These are phyloP conservation scores for Clavispora santaluciae DNA, from an alignment of 805 yeast species.

Conservation along the genomic window DNA sequence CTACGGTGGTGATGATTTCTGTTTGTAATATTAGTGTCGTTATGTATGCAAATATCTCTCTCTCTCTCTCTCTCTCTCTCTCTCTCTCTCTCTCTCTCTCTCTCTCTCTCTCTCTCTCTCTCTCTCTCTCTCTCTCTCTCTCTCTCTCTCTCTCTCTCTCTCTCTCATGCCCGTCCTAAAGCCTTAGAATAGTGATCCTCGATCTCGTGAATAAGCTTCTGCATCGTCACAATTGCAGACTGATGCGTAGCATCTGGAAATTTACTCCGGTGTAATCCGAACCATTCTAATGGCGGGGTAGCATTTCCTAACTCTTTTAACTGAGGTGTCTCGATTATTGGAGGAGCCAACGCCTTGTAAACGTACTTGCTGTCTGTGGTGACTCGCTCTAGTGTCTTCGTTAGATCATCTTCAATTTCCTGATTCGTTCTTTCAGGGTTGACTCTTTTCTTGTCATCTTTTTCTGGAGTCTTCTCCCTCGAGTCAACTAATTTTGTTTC, in stretches of 20 bases:
- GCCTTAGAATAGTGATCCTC: constrained; percentile 49
- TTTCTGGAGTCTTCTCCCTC: background rate
- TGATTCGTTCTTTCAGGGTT: constrained; percentile 20
- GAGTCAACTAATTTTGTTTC: constrained; percentile 20
- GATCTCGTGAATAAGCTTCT: constrained; percentile 66
- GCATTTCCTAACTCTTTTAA: constrained; percentile 91
- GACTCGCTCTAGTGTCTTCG: constrained; percentile 34
- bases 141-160: constrained; percentile 1
- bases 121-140: background rate
- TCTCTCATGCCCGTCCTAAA: constrained; percentile 36
- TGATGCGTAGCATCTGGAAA: constrained; percentile 88
- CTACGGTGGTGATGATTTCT: background rate
- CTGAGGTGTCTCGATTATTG: constrained; percentile 84
- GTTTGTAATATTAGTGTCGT: background rate
- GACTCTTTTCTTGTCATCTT: no score
- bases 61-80: no score
- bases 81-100: background rate
- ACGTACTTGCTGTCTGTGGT: constrained; percentile 38
- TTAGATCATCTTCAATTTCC: constrained; percentile 33
- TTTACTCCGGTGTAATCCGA: constrained; percentile 83
- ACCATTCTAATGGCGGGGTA: constrained; percentile 98
- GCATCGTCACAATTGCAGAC: constrained; percentile 66
- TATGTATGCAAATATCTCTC: background rate
- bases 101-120: constrained; percentile 1
- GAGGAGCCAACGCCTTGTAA: constrained; percentile 66